Conservation (phyloP, 768 basidiomycete genomes). For the Mycena sanguinolenta region DNA sequence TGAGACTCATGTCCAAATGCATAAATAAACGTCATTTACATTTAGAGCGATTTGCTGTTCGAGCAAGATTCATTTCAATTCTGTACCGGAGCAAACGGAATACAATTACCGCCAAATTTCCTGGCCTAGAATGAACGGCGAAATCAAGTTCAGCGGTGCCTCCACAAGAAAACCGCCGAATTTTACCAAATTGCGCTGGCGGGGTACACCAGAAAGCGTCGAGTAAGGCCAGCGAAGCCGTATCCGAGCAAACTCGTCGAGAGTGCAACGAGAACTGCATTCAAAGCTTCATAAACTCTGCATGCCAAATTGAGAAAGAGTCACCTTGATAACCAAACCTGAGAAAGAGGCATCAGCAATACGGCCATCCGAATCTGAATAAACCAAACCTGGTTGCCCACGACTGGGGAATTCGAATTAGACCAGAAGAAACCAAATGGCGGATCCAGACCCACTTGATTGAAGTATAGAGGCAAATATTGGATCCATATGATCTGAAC, state of each 20-base stretch:
- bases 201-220: constrained; percentile 71
- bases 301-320: too few species aligned
- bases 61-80: not conserved
- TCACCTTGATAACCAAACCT: too few species aligned
- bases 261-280: constrained; percentile 45
- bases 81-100: not conserved
- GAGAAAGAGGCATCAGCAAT: not conserved
- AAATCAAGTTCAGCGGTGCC: not conserved
- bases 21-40: not conserved
- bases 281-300: not conserved
- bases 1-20: not conserved
- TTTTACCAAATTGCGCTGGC: constrained; percentile 73
- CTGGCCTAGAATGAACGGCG: constrained; percentile 1
- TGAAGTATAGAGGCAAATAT: constrained; percentile 56
- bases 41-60: constrained; percentile 16
- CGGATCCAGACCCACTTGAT: constrained; percentile 16
- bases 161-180: constrained; percentile 23
- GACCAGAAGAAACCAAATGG: not conserved
- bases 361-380: not conserved
- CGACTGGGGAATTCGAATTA: not conserved
- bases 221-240: constrained; percentile 61
- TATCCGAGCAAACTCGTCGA: constrained; percentile 64
- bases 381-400: constrained; percentile 50
- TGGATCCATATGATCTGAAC: constrained; percentile 66
- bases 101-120: constrained; percentile 17